Conservation (phyloP, 2,329 filamentous ascomycete genomes). For the Colletotrichum orbiculare region DNA sequence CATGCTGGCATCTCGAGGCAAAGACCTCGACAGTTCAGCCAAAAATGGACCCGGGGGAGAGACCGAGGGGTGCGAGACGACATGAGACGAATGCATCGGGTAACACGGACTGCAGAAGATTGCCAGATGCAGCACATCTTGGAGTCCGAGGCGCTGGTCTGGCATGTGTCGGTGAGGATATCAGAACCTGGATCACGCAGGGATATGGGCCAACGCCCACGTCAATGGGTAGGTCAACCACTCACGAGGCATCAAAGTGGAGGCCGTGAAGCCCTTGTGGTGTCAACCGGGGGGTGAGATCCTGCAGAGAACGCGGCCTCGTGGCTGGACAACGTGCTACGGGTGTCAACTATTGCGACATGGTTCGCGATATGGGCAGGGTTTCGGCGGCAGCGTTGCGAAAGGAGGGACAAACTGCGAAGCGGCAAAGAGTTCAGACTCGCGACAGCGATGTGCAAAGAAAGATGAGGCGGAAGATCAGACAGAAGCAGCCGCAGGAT, state of each 20-base stretch:
- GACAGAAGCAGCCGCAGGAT: conserved; percentile 34
- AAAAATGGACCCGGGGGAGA: background rate
- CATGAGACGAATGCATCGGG: conserved; percentile 24
- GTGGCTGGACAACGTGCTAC: background rate
- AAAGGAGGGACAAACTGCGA: background rate
- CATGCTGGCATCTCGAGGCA: background rate
- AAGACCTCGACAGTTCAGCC: conserved; percentile 1
- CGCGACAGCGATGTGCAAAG: conserved; percentile 1
- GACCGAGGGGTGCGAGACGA: conserved; percentile 10
- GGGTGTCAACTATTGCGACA: background rate
- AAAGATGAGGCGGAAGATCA: conserved; percentile 35
- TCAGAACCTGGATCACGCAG: background rate
- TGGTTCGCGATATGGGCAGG: conserved; percentile 11
- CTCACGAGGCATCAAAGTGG: conserved; percentile 1
- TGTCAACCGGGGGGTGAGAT: background rate
- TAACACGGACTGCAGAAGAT: conserved; percentile 5
- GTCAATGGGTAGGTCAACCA: background rate
- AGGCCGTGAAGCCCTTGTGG: background rate
- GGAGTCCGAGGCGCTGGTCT: conserved; percentile 14
- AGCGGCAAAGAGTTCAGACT: conserved; percentile 10
- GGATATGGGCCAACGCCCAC: background rate
- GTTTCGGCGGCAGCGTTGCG: conserved; percentile 10
- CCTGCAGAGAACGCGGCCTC: background rate
- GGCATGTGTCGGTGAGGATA: conserved; percentile 10
- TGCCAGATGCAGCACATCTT: conserved; percentile 20